Conservation (phyloP, 768 basidiomycete species). For the Pisolithus orientalis region DNA sequence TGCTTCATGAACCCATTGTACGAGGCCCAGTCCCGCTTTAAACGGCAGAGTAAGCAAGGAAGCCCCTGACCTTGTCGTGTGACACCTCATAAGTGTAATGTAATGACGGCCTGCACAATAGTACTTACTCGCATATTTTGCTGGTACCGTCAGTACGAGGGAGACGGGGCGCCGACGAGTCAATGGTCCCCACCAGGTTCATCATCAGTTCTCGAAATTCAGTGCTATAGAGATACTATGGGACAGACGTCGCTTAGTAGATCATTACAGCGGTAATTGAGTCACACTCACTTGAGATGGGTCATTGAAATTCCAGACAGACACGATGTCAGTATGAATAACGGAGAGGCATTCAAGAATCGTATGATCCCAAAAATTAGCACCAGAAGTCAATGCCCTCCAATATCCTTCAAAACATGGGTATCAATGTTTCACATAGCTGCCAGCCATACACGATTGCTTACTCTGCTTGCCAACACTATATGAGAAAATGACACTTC, state of each 20-base stretch:
- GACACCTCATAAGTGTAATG: not conserved
- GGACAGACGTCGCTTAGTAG: not conserved
- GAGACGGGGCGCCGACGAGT: not conserved
- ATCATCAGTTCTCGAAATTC: not conserved
- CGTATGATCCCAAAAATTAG: no score
- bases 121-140: not conserved
- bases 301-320: no score
- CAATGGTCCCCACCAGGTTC: not conserved
- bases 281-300: constrained; percentile 2
- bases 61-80: not conserved
- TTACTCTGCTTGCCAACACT: not conserved
- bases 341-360: no score
- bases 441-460: not conserved
- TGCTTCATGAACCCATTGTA: not conserved
- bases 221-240: not conserved
- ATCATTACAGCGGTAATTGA: not conserved
- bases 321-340: no score
- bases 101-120: not conserved
- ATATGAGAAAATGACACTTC: not conserved
- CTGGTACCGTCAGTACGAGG: not conserved
- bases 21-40: not conserved
- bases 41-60: not conserved
- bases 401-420: no score
- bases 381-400: no score
- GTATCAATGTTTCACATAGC: no score